Conservation (phyloP, 2,329 filamentous ascomycete genomes). For the Venturia carpophila region DNA sequence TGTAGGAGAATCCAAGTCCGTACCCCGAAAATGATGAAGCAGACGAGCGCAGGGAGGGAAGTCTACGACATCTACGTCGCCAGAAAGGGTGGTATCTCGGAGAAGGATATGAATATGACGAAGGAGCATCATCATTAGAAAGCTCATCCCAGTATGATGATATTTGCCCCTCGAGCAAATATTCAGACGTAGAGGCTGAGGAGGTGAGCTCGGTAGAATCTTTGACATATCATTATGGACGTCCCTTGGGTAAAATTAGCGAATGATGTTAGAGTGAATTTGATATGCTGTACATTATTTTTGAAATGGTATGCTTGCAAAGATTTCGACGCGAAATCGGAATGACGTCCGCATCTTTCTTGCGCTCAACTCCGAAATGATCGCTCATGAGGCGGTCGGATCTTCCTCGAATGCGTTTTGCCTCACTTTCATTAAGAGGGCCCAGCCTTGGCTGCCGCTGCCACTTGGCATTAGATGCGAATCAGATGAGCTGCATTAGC, state of each 20-base stretch:
- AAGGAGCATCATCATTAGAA: background rate
- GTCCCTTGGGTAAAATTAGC: background rate
- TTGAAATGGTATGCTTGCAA: background rate
- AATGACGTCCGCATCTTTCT: background rate
- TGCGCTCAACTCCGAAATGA: background rate
- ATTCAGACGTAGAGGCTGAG: background rate
- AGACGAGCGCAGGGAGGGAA: background rate
- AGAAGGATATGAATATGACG: background rate
- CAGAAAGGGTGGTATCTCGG: constrained; percentile 9
- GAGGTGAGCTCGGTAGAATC: background rate
- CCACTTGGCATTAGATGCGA: background rate
- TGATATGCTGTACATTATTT: background rate
- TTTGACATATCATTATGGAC: background rate
- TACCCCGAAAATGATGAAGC: background rate
- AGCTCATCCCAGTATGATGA: background rate
- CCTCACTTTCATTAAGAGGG: background rate
- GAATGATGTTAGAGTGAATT: background rate
- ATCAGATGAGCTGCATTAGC: background rate
- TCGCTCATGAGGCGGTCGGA: background rate
- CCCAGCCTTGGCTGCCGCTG: background rate
- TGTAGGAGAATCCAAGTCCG: background rate
- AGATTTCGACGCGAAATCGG: background rate
- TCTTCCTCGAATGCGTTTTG: background rate
- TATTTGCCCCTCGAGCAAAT: background rate
- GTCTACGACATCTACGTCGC: background rate